These are phyloP conservation scores for Iberis amara DNA, from an alignment of 441 rosid species.

Conservation along the genomic window DNA sequence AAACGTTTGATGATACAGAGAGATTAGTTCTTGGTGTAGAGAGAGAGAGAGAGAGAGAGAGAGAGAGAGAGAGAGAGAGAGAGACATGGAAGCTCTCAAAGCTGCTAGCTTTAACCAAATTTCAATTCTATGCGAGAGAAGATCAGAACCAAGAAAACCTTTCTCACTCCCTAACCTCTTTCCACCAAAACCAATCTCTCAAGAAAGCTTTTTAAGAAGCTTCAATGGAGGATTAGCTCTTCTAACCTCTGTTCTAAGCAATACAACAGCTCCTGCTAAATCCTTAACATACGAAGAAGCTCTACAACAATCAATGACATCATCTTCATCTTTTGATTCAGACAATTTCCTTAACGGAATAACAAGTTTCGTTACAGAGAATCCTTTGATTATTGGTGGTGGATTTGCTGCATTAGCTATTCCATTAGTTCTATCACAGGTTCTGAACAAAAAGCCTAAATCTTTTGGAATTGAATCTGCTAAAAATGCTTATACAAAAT, in stretches of 20 bases:
- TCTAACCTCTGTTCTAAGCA: constrained; percentile 51
- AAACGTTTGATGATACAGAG: constrained; percentile 24
- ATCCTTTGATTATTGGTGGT: constrained; percentile 59
- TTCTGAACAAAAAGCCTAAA: constrained; percentile 47
- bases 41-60: not conserved
- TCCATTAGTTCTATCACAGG: constrained; percentile 64
- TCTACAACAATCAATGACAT: constrained; percentile 47
- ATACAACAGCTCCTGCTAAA: constrained; percentile 26
- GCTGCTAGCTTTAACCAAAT: constrained; percentile 60
- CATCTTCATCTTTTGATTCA: constrained; percentile 1
- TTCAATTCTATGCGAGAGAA: constrained; percentile 52
- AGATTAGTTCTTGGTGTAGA: constrained; percentile 17
- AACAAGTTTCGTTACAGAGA: constrained; percentile 51
- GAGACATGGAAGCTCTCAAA: constrained; percentile 64
- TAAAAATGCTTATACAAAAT: constrained; percentile 60
- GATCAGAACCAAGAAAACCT: constrained; percentile 49
- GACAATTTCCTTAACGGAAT: constrained; percentile 19
- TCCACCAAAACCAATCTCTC: constrained; percentile 26
- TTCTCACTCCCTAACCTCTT: constrained; percentile 37
- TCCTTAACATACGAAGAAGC: constrained; percentile 83
- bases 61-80: constrained; percentile 7
- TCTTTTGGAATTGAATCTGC: constrained; percentile 82
- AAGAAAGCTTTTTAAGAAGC: constrained; percentile 39
- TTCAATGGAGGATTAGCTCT: constrained; percentile 55
- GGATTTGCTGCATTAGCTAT: constrained; percentile 62